Evolutionary conservation across 1,139 yeast genomes (phyloP), one percentile per base, ranked within the genome.

Genomic region (Geotrichum carabidarum): DNA sequence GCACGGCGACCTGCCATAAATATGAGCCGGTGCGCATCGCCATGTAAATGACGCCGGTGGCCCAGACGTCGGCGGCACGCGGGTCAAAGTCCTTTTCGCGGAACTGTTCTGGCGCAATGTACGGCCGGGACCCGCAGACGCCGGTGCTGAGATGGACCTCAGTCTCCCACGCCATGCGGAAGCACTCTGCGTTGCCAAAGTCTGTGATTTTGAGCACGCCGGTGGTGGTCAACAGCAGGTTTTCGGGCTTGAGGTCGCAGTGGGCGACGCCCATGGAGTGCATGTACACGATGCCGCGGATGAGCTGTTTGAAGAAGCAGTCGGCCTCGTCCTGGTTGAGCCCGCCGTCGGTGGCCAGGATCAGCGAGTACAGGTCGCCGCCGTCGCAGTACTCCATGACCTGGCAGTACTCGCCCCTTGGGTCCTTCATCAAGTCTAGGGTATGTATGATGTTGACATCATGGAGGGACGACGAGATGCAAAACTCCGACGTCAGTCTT

Each of bases 241-340:
- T 93, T 67, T 93, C 99, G 0, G 99, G 99, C 71, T 93, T 93
- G 63, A 93, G 76, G 68, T 93, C 99, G 58, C 98, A 79, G 71
- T 93, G 99, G 37, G 95, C 86, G 48, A 93, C 96, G 41, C 98
- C 98, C 95, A 90, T 88, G 50, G 87, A 88, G 72, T 93, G 99
- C 95, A 93, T 89, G 73, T 90, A 93, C 55, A 83, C 86, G 41
- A 93, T 96, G 38, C 97, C 99, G 56, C 91, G 76, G 55, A 93
- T 80, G 54, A 93, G 75, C 68, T 93, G 98, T 68, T 91, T 91
- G 75, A 93, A 90, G 67, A 88, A 90, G 70, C 98, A 93, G 70
- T 93, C 97, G 6, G 98, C 96, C 70, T 93, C 98, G 14, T 82
- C 79, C 58, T 82, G 84, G 64, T 88, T 95, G 57, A 93, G 74